phyloP scores from a whole-genome alignment of 1,284 basidiomycete species.

The Malassezia psittaci region DNA sequence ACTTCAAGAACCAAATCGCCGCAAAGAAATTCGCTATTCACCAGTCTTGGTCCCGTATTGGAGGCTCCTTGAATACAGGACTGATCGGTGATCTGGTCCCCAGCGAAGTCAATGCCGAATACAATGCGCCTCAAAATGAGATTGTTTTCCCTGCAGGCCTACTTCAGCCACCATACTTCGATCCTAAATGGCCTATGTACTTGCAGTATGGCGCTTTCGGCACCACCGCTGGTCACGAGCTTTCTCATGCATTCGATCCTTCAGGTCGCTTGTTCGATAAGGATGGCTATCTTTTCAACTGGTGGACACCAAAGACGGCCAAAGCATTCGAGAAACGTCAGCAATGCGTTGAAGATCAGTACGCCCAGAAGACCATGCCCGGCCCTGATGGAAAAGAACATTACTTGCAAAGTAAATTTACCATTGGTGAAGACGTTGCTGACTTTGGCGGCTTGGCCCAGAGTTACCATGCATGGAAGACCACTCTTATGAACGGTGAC shows the following conservation, averaged over 20 bases:
- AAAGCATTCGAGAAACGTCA: slow-evolving; percentile 71
- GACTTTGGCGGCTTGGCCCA: slow-evolving; percentile 50
- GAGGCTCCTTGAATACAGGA: slow-evolving; percentile 58
- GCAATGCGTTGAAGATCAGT: slow-evolving; percentile 80
- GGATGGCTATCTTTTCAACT: slow-evolving; percentile 57
- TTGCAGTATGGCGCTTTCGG: slow-evolving; percentile 63
- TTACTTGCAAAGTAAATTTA: slow-evolving; percentile 67
- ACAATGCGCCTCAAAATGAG: slow-evolving; percentile 51
- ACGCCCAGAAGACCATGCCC: slow-evolving; percentile 67
- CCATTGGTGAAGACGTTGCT: slow-evolving; percentile 61
- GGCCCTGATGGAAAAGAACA: slow-evolving; percentile 72
- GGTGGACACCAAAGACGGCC: slow-evolving; percentile 67
- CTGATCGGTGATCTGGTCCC: slow-evolving; percentile 83
- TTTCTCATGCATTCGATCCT: slow-evolving; percentile 82
- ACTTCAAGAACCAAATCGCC: slow-evolving; percentile 72
- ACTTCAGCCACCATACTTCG: slow-evolving; percentile 84
- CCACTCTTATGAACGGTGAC: slow-evolving; percentile 24
- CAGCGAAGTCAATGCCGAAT: slow-evolving; percentile 51
- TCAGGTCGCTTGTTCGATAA: slow-evolving; percentile 61
- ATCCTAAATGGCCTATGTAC: slow-evolving; percentile 71
- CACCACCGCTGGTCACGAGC: slow-evolving; percentile 36
- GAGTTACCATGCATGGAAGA: slow-evolving; percentile 48
- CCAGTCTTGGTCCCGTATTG: slow-evolving; percentile 65
- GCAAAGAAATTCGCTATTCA: slow-evolving; percentile 50
- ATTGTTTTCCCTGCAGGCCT: slow-evolving; percentile 97